phyloP scores from a whole-genome alignment of 495 filamentous ascomycete genomes.

The Sphaerosporella brunnea region DNA sequence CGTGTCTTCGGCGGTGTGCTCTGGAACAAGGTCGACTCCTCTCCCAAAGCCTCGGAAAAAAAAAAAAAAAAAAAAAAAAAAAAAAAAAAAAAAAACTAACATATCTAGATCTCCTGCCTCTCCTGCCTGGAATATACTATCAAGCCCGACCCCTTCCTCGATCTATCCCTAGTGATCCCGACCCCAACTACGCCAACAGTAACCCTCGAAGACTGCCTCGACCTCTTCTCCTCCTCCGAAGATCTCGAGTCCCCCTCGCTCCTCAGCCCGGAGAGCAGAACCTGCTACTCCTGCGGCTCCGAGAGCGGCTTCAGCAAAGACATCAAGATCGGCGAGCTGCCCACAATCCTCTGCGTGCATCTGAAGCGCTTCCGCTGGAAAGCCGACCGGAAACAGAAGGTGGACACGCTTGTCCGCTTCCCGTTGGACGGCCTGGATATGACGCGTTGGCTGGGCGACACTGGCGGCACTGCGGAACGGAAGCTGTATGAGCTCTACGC shows the following conservation, averaged over 20 bases:
- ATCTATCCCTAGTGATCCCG: slow-evolving; percentile 21
- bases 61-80: no score
- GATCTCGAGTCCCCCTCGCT: slow-evolving; percentile 20
- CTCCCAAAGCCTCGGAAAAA: no score
- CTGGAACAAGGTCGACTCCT: slow-evolving; percentile 21
- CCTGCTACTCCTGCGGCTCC: slow-evolving; percentile 21
- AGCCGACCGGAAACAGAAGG: slow-evolving; percentile 20
- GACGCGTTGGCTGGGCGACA: slow-evolving; percentile 15
- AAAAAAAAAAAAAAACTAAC: no score
- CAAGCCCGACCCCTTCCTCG: slow-evolving; percentile 22
- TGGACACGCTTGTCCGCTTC: slow-evolving; percentile 20
- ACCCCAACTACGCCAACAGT: slow-evolving; percentile 16
- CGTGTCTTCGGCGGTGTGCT: slow-evolving; percentile 20
- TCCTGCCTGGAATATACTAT: slow-evolving; percentile 20
- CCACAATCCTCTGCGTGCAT: slow-evolving; percentile 20
- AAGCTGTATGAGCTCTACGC: slow-evolving; percentile 20
- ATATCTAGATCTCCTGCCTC: slow-evolving; percentile 17
- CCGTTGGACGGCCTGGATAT: slow-evolving; percentile 21
- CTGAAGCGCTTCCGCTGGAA: slow-evolving; percentile 22
- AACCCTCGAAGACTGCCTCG: slow-evolving; percentile 21
- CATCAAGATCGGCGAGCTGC: slow-evolving; percentile 20
- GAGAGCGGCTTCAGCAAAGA: slow-evolving; percentile 21
- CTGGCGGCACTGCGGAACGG: slow-evolving; percentile 1
- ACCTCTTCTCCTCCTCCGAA: slow-evolving; percentile 23
- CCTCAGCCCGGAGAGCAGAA: slow-evolving; percentile 8